Evolutionary conservation across 2,329 filamentous ascomycete species (phyloP).

Genomic region (Monosporascus sp.): DNA sequence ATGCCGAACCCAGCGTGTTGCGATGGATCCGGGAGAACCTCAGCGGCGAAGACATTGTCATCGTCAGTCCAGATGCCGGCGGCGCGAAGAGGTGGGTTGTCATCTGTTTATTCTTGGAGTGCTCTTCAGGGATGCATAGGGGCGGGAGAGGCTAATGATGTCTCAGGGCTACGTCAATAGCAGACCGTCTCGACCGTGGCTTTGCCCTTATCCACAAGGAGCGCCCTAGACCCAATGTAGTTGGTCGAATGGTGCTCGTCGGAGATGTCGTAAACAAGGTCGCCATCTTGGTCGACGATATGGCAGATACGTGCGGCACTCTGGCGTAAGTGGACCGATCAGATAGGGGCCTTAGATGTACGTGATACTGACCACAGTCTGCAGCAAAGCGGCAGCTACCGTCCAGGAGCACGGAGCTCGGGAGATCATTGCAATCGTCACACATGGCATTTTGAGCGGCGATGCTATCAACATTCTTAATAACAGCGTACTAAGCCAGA

Average conservation of each 20-base stretch:
- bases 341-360: background rate
- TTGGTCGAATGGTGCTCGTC: conserved; percentile 92
- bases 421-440: conserved; percentile 90
- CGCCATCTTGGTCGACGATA: conserved; percentile 94
- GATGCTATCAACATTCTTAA: conserved; percentile 71
- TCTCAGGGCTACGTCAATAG: conserved; percentile 76
- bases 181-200: conserved; percentile 80
- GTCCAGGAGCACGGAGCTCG: conserved; percentile 81
- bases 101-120: background rate
- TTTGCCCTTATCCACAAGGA: conserved; percentile 98
- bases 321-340: conserved; percentile 16
- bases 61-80: conserved; percentile 91
- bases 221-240: conserved; percentile 77
- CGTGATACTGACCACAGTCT: conserved; percentile 35
- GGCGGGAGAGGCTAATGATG: conserved; percentile 1
- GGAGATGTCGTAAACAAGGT: conserved; percentile 88
- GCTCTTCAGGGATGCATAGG: background rate
- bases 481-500: conserved; percentile 59
- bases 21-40: conserved; percentile 89
- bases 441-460: conserved; percentile 71
- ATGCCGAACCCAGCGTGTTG: conserved; percentile 87
- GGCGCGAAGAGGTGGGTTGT: conserved; percentile 72
- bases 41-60: conserved; percentile 75
- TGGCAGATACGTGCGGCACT: conserved; percentile 94
- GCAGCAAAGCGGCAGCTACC: conserved; percentile 75